These are phyloP conservation scores for Eutrema heterophyllum DNA, from an alignment of 345 rosid genomes.

Conservation along the genomic window DNA sequence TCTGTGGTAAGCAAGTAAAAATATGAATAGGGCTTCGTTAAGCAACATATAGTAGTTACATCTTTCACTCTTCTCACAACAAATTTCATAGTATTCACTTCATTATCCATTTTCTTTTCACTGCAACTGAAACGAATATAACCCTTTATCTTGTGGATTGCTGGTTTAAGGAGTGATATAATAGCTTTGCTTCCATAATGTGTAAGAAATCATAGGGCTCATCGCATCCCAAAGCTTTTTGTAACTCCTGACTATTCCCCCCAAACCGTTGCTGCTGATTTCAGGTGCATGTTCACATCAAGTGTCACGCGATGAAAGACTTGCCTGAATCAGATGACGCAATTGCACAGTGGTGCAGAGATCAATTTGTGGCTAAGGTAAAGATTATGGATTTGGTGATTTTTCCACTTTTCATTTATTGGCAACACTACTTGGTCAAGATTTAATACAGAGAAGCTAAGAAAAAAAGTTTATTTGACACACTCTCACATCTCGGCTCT, in stretches of 20 bases:
- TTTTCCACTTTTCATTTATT: background rate
- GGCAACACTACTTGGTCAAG: background rate
- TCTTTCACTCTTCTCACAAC: background rate
- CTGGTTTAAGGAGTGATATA: background rate
- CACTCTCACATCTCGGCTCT: background rate
- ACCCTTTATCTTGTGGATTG: background rate
- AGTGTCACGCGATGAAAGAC: constrained; percentile 72
- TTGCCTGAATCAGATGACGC: constrained; percentile 85
- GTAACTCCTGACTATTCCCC: background rate
- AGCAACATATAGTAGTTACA: background rate
- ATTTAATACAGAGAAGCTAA: background rate
- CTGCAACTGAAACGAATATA: background rate
- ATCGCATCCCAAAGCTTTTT: background rate
- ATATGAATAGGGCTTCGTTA: constrained; percentile 2
- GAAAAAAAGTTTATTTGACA: background rate
- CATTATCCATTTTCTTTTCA: background rate
- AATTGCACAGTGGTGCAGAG: constrained; percentile 95
- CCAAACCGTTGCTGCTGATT: constrained; percentile 16
- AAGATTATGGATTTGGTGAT: background rate
- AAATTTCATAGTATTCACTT: background rate
- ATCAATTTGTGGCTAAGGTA: constrained; percentile 81
- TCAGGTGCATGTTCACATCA: constrained; percentile 79
- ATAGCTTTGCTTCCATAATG: background rate
- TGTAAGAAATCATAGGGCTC: background rate
- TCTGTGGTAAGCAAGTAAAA: constrained; percentile 64